Base-by-base conservation (phyloP, 225 moss, liverwort and hornwort species). In the Straminergon stramineum region DNA sequence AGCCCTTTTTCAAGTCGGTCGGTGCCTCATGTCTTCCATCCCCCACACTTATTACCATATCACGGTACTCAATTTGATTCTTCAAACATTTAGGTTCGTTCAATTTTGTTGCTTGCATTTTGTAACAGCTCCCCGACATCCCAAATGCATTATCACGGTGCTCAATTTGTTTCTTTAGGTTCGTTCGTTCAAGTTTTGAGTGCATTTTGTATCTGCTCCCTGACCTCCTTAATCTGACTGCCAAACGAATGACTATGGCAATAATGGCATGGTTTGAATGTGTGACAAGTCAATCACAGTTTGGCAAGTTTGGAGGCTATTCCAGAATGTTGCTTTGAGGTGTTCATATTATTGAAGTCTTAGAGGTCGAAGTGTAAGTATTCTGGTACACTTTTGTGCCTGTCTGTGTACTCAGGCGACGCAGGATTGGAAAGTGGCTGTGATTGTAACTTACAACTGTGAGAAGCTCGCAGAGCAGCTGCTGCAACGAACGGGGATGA, bases 21-120 rank as follows among this genome's bases (percentile, higher is more conserved):
- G 11, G 24, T 8, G 58, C 23, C 22, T 57, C 19, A 6, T 7
- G 19, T 48, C 48, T 48, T 48, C 48, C 87, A 92, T 90, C 51
- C 92, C 85, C 57, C 56, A 89, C 39, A 90, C 89, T 23, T 81
- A 89, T 43, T 45, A 75, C 62, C 75, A 86, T 53, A 90, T 90
- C 26, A 89, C 85, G 60, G 85, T 90, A 83, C 41, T 35, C 32
- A 55, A 55, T 78, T 34, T 55, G 57, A 37, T 79, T 78, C 57
- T 14, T 63, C 31, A 20, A 45, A 45, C 7, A 82, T 31, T 18
- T 82, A 13, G 82, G 14, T 63, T 63, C 14, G 62, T 82, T 63
- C 45, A 8, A 48, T 48, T 48, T 48, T 48, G 48, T 48, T 48
- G 48, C 48, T 48, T 48, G 48, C 48, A 48, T 48, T 48, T 48